Evolutionary conservation across 495 filamentous ascomycete species (phyloP).

Genomic region (Entonaema liquescens): DNA sequence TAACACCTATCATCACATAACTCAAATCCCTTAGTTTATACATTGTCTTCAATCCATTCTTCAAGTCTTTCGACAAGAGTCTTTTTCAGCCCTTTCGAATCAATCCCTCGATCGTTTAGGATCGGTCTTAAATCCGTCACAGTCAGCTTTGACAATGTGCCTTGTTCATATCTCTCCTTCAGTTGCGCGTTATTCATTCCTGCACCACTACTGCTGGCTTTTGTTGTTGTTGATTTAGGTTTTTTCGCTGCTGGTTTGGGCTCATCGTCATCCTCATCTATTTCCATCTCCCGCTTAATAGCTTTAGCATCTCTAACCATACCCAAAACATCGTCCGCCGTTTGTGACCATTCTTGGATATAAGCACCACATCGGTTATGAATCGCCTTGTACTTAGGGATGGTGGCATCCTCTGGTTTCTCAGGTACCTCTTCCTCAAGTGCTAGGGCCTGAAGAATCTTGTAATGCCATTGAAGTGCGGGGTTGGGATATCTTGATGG

Average conservation of each 20-base stretch:
- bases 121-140: slow-evolving; percentile 75
- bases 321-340: slow-evolving; percentile 48
- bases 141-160: slow-evolving; percentile 73
- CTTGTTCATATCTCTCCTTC: slow-evolving; percentile 65
- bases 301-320: slow-evolving; percentile 43
- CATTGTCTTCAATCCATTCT: slow-evolving; percentile 72
- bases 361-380: slow-evolving; percentile 84
- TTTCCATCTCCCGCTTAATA: slow-evolving; percentile 54
- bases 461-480: slow-evolving; percentile 96
- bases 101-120: slow-evolving; percentile 67
- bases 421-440: slow-evolving; percentile 91
- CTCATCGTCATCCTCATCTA: slow-evolving; percentile 50
- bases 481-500: slow-evolving; percentile 93
- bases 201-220: slow-evolving; percentile 35
- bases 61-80: slow-evolving; percentile 82
- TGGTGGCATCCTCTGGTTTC: slow-evolving; percentile 79
- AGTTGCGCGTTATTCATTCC: slow-evolving; percentile 65
- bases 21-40: slow-evolving; percentile 28
- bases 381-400: slow-evolving; percentile 81
- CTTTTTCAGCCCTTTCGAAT: slow-evolving; percentile 74
- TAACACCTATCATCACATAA: neutral
- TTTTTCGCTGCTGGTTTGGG: slow-evolving; percentile 51
- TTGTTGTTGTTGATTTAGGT: slow-evolving; percentile 42
- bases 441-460: slow-evolving; percentile 89
- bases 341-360: slow-evolving; percentile 75